Base-by-base conservation (phyloP, 129 eudicot genomes). In the Ambrosia trifida region DNA sequence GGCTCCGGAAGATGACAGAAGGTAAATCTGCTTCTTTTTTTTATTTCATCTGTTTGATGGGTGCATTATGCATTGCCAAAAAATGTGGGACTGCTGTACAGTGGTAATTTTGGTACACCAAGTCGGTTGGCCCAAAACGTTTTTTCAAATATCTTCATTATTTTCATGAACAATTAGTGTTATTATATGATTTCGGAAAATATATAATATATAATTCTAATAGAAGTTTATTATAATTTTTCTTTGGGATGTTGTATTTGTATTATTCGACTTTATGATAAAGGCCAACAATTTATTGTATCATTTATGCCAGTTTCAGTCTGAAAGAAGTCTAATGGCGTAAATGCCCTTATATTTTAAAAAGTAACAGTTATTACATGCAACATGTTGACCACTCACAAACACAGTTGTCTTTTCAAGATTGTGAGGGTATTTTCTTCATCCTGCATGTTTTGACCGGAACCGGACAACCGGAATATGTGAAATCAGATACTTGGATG, bases 1-100 rank as follows among this genome's bases (percentile, higher is more conserved):
- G 87, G 91, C 86, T 36, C 59, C 77, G 49, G 91, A 87, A 82
- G 99, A 95, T n/a, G 91, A 88, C 72, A 75, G 88, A 81, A 89
- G 89, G 98, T 89, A 74, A n/a, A 9, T 44, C n/a, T 54, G 16
- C 54, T 58, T n/a, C n/a, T 17, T 41, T 9, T 56, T 38, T 0
- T 35, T 40, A 40, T 40, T 52, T 59, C 59, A 19, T 50, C 4
- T 19, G 10, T 31, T 64, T 65, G 33, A 0, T 31, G 19, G 30
- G 40, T 20, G 11, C 54, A 20, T 64, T 51, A 17, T 24, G 28
- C 28, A 24, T 24, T 24, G 28, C 28, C 28, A 64, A 73, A 20
- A 31, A 36, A 16, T 17, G 24, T 46, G 28, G 20, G 47, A 35
- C 49, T 45, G 18, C 8, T 1, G 41, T 36, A 35, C 14, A 36